Evolutionary conservation across 1,284 basidiomycete species (phyloP), one percentile per base, ranked within the genome.

Genomic region (Ganoderma boninense): DNA sequence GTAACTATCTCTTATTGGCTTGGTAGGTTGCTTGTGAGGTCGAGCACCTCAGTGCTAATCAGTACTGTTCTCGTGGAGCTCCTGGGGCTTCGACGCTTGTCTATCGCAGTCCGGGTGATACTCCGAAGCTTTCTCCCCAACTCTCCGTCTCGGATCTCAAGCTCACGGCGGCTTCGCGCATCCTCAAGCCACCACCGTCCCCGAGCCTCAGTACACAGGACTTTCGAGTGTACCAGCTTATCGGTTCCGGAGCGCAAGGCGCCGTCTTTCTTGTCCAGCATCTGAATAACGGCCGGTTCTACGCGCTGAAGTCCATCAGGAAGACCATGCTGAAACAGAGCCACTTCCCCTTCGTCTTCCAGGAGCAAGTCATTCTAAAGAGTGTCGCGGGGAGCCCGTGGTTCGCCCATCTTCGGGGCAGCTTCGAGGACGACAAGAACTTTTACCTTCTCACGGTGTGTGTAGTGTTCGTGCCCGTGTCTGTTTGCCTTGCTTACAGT

Each of bases 391-490:
- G 69, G 18, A 68, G 68, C 61, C 56, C 65, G 14, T 74, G 68
- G 61, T 73, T 73, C 32, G 61, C 75, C 13, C 67, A 68, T n/a
- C 71, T 78, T 42, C 66, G 73, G 23, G 77, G 66, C 4, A 75
- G 76, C 64, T 79, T 77, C 59, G 73, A 78, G 59, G 78, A 79
- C 57, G 52, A 64, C 32, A 73, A 72, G 49, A 67, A 86, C 81
- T 73, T 80, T 71, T 75, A 77, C 71, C 63, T 77, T 49, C 65
- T 77, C 23, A 73, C 75, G 65, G 77, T 77, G 35, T 43, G 76
- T 59, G 2, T 32, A 11, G 11, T 10, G 29, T 32, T 32, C 4
- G 29, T 4, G 29, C 29, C n/a, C n/a, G 29, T 32, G 29, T 4
- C 29, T 4, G 29, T 32, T 32, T 32, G 29, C 29, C 2, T 32